phyloP scores from a whole-genome alignment of 129 eudicot genomes.

The carrot (Daucus carota) region DH1_v3.0 NC_030388.2:15325001-15325500 shows the following conservation, averaged over 20 bases:
- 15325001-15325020: background rate
- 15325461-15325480: constrained; percentile 7
- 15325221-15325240: background rate
- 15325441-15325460: constrained; percentile 10
- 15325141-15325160: constrained; percentile 13
- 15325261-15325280: background rate
- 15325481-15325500: constrained; percentile 6
- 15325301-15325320: background rate
- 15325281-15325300: constrained; percentile 15
- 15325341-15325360: too few species aligned
- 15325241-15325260: background rate
- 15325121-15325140: constrained; percentile 17
- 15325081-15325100: constrained; percentile 1
- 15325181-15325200: constrained; percentile 11
- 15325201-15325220: background rate
- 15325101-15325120: constrained; percentile 8
- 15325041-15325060: background rate
- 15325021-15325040: background rate
- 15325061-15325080: background rate
- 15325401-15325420: constrained; percentile 14
- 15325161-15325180: constrained; percentile 14
- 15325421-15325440: background rate
- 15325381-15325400: too few species aligned
- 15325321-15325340: too few species aligned
- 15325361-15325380: too few species aligned